Percentiles rank a stretch among this genome's conserved stretches.
phyloP scores from a whole-genome alignment of 768 basidiomycete species.

The Solioccasus polychromus region DNA sequence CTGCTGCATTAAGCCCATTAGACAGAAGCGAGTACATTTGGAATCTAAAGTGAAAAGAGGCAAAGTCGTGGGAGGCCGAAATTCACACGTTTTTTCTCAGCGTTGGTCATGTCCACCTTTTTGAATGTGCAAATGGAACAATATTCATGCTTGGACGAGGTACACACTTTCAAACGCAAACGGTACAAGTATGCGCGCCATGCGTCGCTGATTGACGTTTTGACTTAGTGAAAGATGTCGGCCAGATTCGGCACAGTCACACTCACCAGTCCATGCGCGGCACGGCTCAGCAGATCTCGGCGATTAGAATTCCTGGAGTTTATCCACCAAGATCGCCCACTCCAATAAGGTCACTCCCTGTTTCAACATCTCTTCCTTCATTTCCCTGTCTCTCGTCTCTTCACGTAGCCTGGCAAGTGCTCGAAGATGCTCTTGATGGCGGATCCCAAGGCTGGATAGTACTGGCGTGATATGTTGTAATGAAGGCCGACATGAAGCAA shows the following conservation, averaged over 20 bases:
- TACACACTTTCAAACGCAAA: no score
- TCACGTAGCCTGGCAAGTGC: conserved; percentile 61
- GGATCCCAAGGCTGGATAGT: conserved; percentile 57
- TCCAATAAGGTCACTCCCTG: conserved; percentile 70
- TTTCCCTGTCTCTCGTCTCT: conserved; percentile 64
- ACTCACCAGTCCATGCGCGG: conserved; percentile 1
- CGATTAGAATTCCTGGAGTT: conserved; percentile 40
- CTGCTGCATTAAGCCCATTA: no score
- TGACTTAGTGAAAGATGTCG: neutral
- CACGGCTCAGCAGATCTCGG: neutral
- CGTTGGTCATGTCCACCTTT: no score
- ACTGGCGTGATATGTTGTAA: conserved; percentile 60
- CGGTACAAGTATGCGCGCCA: neutral
- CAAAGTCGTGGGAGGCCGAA: no score
- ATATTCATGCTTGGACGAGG: no score
- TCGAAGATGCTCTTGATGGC: conserved; percentile 55
- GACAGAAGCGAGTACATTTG: no score
- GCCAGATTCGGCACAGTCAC: neutral
- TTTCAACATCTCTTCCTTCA: conserved; percentile 66
- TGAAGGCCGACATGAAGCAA: conserved; percentile 63
- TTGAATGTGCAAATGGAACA: neutral
- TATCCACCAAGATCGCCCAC: conserved; percentile 77
- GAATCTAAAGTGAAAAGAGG: no score
- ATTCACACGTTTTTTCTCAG: no score
- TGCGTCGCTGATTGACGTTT: neutral